phyloP scores from a whole-genome alignment of 345 rosid genomes.

The Erucastrum elatum region DNA sequence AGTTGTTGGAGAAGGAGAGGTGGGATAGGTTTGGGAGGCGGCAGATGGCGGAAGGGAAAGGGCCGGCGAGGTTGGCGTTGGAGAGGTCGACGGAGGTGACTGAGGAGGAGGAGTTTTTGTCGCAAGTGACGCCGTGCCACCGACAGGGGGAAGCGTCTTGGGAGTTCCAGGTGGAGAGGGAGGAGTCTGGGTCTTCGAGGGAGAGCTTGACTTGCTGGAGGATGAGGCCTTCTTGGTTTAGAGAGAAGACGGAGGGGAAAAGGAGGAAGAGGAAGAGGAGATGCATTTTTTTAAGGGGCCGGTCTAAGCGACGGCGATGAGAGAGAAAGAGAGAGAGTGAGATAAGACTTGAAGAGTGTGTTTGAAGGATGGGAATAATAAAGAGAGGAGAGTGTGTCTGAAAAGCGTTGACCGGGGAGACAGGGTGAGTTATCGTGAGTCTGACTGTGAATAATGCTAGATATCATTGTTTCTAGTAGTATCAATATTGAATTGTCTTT shows the following conservation, averaged over 20 bases:
- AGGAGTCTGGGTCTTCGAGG: conserved; percentile 57
- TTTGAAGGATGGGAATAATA: neutral
- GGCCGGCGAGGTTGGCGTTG: conserved; percentile 55
- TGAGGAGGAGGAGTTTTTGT: conserved; percentile 35
- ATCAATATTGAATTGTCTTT: neutral
- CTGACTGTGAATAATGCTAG: too few species aligned
- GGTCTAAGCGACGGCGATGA: conserved; percentile 15
- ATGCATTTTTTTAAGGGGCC: conserved; percentile 19
- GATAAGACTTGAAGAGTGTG: conserved; percentile 3
- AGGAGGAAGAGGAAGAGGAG: conserved; percentile 39
- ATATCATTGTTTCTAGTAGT: too few species aligned
- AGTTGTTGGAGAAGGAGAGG: conserved; percentile 63
- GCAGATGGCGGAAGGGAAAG: conserved; percentile 73
- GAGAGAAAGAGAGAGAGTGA: neutral
- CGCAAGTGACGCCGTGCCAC: conserved; percentile 63
- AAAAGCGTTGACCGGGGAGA: conserved; percentile 32
- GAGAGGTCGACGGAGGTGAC: conserved; percentile 74
- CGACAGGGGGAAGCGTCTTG: conserved; percentile 52
- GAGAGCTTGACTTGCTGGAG: conserved; percentile 51
- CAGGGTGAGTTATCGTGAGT: neutral
- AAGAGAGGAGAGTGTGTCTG: conserved; percentile 16
- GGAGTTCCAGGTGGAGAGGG: conserved; percentile 63
- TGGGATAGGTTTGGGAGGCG: conserved; percentile 55
- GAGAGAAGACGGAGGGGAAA: conserved; percentile 34
- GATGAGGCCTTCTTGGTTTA: conserved; percentile 69